Evolutionary conservation across 148 eudicot genomes (phyloP).

Genomic region (Persicaria maculosa): DNA sequence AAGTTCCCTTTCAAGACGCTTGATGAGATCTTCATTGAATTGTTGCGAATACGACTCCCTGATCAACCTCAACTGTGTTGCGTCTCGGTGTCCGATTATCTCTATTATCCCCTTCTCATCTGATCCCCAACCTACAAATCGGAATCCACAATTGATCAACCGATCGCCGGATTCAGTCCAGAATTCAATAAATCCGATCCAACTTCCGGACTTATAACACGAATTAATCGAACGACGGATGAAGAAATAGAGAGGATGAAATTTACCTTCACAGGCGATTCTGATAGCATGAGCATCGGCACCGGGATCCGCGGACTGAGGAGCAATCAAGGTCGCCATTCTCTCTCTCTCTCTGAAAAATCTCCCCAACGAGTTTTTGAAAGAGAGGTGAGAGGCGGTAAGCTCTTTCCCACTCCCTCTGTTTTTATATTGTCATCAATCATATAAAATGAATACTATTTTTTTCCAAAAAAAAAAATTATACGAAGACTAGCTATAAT

Average conservation of each 20-base stretch:
- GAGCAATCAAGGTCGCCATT: constrained; percentile 9
- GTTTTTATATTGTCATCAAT: neutral
- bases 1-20: constrained; percentile 47
- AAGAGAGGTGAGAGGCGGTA: neutral
- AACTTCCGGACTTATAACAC: no score
- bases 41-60: constrained; percentile 35
- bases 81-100: constrained; percentile 44
- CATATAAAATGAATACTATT: no score
- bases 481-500: no score
- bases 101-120: constrained; percentile 44
- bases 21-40: constrained; percentile 48
- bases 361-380: neutral
- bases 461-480: no score
- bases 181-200: neutral
- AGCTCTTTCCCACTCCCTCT: neutral
- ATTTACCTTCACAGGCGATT: constrained; percentile 8
- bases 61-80: constrained; percentile 41
- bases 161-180: neutral
- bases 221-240: neutral
- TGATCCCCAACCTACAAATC: constrained; percentile 54
- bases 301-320: constrained; percentile 5
- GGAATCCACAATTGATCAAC: neutral
- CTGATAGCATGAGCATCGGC: constrained; percentile 6
- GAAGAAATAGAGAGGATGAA: neutral
- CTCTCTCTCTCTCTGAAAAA: neutral